Evolutionary conservation across 2,329 filamentous ascomycete genomes (phyloP), one percentile per base, ranked within the genome.

Genomic region (Zasmidium cellare): DNA sequence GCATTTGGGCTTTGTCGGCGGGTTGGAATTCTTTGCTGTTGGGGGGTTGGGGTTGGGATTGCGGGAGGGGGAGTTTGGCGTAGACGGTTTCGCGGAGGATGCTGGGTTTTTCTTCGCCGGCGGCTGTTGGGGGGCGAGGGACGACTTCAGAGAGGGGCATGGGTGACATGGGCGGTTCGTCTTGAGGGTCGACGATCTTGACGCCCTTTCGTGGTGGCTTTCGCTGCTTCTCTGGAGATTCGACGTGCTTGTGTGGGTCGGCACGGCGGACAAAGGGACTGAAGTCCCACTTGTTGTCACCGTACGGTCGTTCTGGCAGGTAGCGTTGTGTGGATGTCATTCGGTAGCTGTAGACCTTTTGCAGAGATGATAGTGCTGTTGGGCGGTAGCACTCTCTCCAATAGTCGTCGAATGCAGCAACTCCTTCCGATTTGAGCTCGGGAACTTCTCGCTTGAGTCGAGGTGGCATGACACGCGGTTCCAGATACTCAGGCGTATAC

Each of bases 361-460:
- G 84, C 65, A 97, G 91, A 0, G 91, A 94, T 0, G 94, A 96
- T 1, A 97, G 77, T 0, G 90, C 90, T 7, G 90, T 82, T 0
- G 94, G 94, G 14, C 92, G 87, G 72, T 99, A 99, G 73, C 97
- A 97, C 72, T 99, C 94, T 7, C 94, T 80, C 94, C 94, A 99
- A 74, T 96, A 99, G 73, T 97, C 92, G 70, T 97, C 93, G 59
- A 91, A 91, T 59, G 83, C 85, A 2, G 81, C 77, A 2, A 89
- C 75, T 58, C 70, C 41, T 65, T 63, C 9, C 0, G 44, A 23
- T 6, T 53, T 38, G 19, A 60, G 44, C 24, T 57, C 52, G 7
- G 50, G 51, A 1, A 56, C 45, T 3, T 60, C 35, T 6, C 53
- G 49, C n/a, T 48, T 41, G 14, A 62, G 44, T 12, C 53, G 56